Conservation (phyloP, 257 asterid species). For the Capsicum baccatum region DNA sequence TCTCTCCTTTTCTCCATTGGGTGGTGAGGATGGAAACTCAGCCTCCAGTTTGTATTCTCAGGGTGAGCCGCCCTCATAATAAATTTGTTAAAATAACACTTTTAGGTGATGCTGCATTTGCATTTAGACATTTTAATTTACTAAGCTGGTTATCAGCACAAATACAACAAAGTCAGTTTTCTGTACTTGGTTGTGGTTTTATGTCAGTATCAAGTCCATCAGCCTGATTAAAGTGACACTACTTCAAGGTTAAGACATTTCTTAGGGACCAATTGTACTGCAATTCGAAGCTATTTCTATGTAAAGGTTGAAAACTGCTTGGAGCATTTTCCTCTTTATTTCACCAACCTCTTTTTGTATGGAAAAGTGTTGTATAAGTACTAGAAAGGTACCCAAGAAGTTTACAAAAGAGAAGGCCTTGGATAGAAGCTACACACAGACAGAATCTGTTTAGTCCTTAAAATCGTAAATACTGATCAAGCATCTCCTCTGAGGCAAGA, state of each 20-base stretch:
- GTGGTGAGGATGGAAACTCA: background rate
- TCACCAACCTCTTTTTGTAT: background rate
- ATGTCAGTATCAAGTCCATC: slow-evolving; percentile 1
- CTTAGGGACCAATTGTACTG: slow-evolving; percentile 17
- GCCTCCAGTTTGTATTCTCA: slow-evolving; percentile 1
- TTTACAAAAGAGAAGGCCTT: background rate
- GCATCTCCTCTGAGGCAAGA: background rate
- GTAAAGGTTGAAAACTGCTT: background rate
- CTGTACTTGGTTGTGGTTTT: background rate
- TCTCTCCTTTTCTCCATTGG: background rate
- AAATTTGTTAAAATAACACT: background rate
- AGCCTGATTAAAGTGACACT: background rate
- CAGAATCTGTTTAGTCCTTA: background rate
- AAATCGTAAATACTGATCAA: slow-evolving; percentile 9
- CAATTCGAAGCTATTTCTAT: background rate
- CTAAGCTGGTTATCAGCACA: slow-evolving; percentile 1
- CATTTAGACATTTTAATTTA: slow-evolving; percentile 2
- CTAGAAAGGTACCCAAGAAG: background rate
- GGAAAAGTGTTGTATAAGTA: background rate
- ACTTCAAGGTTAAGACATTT: background rate
- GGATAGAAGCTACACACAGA: slow-evolving; percentile 8
- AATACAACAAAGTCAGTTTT: slow-evolving; percentile 3
- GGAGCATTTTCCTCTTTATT: slow-evolving; percentile 12
- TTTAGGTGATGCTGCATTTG: background rate
- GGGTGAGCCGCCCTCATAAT: background rate